Conservation (phyloP, 768 basidiomycete genomes). For the Psilocybe cyanescens region DNA sequence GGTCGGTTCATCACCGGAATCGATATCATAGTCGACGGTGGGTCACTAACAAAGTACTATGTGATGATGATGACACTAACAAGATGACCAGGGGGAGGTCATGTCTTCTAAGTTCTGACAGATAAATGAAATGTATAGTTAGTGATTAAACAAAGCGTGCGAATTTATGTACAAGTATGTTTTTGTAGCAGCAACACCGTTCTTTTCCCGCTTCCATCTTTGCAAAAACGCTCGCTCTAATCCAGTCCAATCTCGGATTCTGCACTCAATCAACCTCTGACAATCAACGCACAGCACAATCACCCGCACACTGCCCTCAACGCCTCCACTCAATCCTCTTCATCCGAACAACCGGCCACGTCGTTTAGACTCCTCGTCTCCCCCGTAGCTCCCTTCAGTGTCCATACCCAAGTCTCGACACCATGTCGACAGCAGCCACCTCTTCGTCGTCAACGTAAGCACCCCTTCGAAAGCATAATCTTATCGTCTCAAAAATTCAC, state of each 20-base stretch:
- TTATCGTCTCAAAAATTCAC: not conserved
- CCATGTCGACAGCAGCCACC: constrained; percentile 28
- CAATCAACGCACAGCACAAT: not conserved
- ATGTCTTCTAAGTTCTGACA: constrained; percentile 12
- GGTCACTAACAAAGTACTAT: constrained; percentile 2
- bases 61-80: not conserved
- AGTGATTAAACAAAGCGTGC: constrained; percentile 14
- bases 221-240: constrained; percentile 4
- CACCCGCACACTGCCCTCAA: not conserved
- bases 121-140: not conserved
- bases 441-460: constrained; percentile 31
- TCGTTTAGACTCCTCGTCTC: constrained; percentile 12
- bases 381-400: not conserved
- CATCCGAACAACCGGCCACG: constrained; percentile 12
- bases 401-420: constrained; percentile 9
- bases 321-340: not conserved
- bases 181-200: constrained; percentile 17
- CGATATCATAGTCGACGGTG: constrained; percentile 47
- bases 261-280: not conserved
- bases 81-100: constrained; percentile 2
- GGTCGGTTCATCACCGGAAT: constrained; percentile 48
- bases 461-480: constrained; percentile 1
- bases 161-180: constrained; percentile 14
- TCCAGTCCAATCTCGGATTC: not conserved
- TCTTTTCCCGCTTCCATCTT: constrained; percentile 11